Evolutionary conservation across 768 basidiomycete species (phyloP), one percentile per base, ranked within the genome.

Genomic region (Kondoa malvinella): DNA sequence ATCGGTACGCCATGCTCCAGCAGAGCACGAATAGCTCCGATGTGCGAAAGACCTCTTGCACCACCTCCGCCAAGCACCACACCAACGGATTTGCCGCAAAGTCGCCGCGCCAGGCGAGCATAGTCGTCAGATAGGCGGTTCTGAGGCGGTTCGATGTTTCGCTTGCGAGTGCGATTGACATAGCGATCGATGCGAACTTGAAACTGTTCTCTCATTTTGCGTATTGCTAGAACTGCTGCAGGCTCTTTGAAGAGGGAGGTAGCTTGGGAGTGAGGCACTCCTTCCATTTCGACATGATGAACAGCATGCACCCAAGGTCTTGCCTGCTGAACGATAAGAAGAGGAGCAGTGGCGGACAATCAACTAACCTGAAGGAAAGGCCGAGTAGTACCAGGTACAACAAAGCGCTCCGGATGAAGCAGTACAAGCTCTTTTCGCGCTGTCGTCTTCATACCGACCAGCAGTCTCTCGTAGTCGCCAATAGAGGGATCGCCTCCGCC

Each of bases 1-100:
- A 99, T 86, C 0, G 95, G 95, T 65, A 97, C 87, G 2, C 87
- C 86, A 65, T 83, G 85, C 74, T 99, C 95, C 73, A 92, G 89
- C 70, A 97, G 75, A 1, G 92, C 94, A 57, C 87, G 86, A 66
- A 99, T 83, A 69, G 92, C 83, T n/a, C 95, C 95, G 58, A 88
- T 77, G 75, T 88, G 87, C 0, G 85, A 82, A 57, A 87, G 80
- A n/a, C 87, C 95, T 56, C 95, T 83, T 17, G 92, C 95, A 21
- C 95, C 95, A n/a, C 95, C 95, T 3, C 95, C 95, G 25, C 95
- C 95, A 1, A 99, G 82, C 4, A 97, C 92, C 57, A 99, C 79
- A 0, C 92, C 95, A 68, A 97, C 87, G 4, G 88, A 89, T 73
- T 86, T 88, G 16, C 92, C 95, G 74, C 92, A 95, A 40, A 97